Base-by-base conservation (phyloP, 345 rosid genomes). In the Populus simonii region DNA sequence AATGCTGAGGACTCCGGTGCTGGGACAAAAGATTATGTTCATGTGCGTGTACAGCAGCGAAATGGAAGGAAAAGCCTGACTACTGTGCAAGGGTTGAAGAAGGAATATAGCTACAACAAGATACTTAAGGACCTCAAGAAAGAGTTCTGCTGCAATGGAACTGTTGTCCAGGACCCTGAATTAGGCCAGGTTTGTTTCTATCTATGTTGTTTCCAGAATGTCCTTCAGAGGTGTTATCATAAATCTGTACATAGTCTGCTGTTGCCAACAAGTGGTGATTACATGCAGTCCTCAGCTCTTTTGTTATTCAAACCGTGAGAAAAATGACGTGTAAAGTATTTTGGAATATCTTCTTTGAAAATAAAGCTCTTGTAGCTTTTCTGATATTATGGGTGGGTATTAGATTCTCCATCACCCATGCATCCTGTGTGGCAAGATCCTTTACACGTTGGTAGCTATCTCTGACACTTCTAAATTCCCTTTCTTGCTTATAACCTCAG, bases 101-200 rank as follows among this genome's bases (percentile, higher is more conserved):
- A 90, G 86, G 92, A 92, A 74, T 93, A 86, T 79, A 92, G 96
- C 86, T 93, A 93, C 74, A 90, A 80, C 88, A 93, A 93, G 87
- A 93, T 93, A 47, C 91, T 92, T 57, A 92, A 93, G 83, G 97
- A 92, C 84, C 94, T 93, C 65, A 92, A 92, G 86, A 93, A 92
- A 81, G 96, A 90, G 78, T 92, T 93, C 82, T 93, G 97, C 89
- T 90, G 98, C 90, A 92, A 93, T 89, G 97, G 98, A 55, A 90
- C 96, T 22, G 98, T 93, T 39, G 97, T 93, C 55, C 90, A 93
- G 88, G 98, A 92, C 80, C 91, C 94, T 67, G 94, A 93, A 76
- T 86, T 92, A 79, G 98, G 98, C 53, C 91, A 93, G 92, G 97
- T 89, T 29, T 75, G 35, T 61, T 2, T 22, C 10, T 22, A 8